Conservation (phyloP, 2,329 filamentous ascomycete species). For the Aspergillus thermomutatus region DNA sequence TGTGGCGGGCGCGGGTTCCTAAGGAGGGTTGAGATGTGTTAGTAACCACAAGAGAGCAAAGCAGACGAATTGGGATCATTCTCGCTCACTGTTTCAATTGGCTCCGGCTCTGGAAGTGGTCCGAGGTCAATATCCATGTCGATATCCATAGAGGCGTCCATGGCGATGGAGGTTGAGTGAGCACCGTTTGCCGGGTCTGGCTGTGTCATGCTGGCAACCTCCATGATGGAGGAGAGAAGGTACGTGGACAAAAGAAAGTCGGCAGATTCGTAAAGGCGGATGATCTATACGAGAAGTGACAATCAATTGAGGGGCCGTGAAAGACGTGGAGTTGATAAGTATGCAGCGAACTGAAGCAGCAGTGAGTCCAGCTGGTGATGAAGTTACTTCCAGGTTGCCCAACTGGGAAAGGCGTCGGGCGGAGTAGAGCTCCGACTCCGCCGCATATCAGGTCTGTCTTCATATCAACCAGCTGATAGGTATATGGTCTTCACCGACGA, state of each 20-base stretch:
- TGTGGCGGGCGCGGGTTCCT: conserved; percentile 23
- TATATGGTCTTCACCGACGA: too few species aligned
- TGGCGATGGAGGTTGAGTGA: conserved; percentile 11
- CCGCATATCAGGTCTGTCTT: background rate
- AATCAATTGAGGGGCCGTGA: background rate
- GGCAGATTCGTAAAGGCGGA: background rate
- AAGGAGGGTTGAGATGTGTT: background rate
- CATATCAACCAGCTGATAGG: background rate
- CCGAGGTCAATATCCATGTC: conserved; percentile 66
- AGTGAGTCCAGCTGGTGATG: background rate
- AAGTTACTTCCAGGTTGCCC: background rate
- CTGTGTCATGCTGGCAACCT: conserved; percentile 3
- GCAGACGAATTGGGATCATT: background rate
- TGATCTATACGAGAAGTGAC: background rate
- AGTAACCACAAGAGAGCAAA: background rate
- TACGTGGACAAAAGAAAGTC: background rate
- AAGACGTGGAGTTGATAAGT: background rate
- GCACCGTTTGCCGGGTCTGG: background rate
- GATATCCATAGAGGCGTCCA: conserved; percentile 59
- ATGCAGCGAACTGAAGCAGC: background rate
- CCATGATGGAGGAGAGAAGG: background rate
- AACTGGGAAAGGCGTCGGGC: background rate
- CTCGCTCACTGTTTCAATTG: conserved; percentile 30
- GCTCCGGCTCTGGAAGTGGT: conserved; percentile 43
- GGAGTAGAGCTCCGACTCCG: background rate